A percentile compares a stretch with the other conserved stretches of the same genome.
Conservation (phyloP, 2,329 filamentous ascomycete genomes). For the Calonectria crousiana region DNA sequence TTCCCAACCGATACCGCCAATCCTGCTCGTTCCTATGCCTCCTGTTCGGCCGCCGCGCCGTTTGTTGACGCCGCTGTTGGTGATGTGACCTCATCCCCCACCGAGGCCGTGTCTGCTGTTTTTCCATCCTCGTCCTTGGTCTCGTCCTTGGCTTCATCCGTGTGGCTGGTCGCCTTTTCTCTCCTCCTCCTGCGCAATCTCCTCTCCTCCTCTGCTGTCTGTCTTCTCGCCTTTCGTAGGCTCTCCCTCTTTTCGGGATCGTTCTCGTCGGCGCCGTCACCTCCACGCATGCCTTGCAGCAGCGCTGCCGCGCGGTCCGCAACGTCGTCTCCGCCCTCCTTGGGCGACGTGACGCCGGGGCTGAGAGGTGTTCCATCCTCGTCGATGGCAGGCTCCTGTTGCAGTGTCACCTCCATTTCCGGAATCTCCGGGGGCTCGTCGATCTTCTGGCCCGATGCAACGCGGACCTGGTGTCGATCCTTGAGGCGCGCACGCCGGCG, state of each 20-base stretch:
- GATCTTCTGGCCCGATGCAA: constrained; percentile 91
- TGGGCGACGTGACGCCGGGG: constrained; percentile 60
- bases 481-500: constrained; percentile 88
- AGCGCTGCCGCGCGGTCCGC: constrained; percentile 86
- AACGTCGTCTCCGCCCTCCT: constrained; percentile 75
- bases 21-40: constrained; percentile 37
- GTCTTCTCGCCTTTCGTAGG: constrained; percentile 71
- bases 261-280: constrained; percentile 67
- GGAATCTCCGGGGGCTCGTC: constrained; percentile 75
- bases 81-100: constrained; percentile 36
- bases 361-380: constrained; percentile 66
- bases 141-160: constrained; percentile 44
- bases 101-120: constrained; percentile 24
- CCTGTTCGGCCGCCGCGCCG: constrained; percentile 29
- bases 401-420: constrained; percentile 61
- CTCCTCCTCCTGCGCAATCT: constrained; percentile 75
- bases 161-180: constrained; percentile 64
- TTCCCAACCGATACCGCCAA: constrained; percentile 32
- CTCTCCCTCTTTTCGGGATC: constrained; percentile 67
- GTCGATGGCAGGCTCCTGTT: constrained; percentile 53
- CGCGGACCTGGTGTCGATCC: constrained; percentile 89
- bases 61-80: constrained; percentile 33
- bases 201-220: constrained; percentile 85
- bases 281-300: constrained; percentile 83
- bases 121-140: constrained; percentile 35